phyloP scores from a whole-genome alignment of 768 basidiomycete genomes.

The Russula earlei region DNA sequence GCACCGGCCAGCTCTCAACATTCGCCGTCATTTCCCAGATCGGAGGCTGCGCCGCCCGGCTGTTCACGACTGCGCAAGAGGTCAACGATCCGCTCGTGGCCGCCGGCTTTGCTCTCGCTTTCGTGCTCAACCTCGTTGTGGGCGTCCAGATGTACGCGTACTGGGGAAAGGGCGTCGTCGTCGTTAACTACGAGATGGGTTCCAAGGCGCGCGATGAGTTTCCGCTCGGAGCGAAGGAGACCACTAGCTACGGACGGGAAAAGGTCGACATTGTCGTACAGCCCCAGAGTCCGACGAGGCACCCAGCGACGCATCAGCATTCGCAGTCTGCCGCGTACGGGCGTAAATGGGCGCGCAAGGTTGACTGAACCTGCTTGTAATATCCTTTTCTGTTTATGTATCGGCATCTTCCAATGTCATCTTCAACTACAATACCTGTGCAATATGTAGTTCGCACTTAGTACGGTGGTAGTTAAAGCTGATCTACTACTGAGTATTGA shows the following conservation, averaged over 20 bases:
- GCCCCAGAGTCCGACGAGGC: slow-evolving; percentile 32
- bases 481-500: too few relatives aligned
- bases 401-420: too few relatives aligned
- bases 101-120: slow-evolving; percentile 77
- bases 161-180: slow-evolving; percentile 47
- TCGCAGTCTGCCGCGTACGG: slow-evolving; percentile 36
- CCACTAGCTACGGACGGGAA: slow-evolving; percentile 13
- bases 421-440: too few relatives aligned
- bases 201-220: slow-evolving; percentile 21
- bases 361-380: slow-evolving; percentile 37
- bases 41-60: slow-evolving; percentile 77
- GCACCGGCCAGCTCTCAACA: slow-evolving; percentile 89
- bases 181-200: slow-evolving; percentile 14
- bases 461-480: too few relatives aligned
- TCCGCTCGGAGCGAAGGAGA: slow-evolving; percentile 15
- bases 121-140: slow-evolving; percentile 74
- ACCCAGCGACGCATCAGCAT: slow-evolving; percentile 28
- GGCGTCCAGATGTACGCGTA: slow-evolving; percentile 80
- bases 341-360: slow-evolving; percentile 66
- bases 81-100: slow-evolving; percentile 73
- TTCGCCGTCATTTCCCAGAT: slow-evolving; percentile 88
- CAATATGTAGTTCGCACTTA: too few relatives aligned
- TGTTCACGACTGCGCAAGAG: slow-evolving; percentile 91
- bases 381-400: too few relatives aligned
- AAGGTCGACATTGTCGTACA: slow-evolving; percentile 38